Conservation (phyloP, 768 basidiomycete species). For the Pisolithus albus region DNA sequence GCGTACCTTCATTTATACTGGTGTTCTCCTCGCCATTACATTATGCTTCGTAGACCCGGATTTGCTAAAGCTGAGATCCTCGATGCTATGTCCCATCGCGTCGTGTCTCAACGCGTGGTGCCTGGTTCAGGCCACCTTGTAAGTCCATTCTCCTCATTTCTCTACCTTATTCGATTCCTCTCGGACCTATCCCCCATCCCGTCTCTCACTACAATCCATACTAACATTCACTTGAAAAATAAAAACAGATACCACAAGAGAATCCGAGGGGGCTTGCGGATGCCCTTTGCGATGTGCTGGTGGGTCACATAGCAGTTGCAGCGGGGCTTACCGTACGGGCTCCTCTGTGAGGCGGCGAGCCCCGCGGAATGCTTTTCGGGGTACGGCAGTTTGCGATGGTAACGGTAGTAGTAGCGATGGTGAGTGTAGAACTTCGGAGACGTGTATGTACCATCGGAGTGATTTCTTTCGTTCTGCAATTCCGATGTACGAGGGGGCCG, state of each 20-base stretch:
- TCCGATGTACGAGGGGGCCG: too few relatives aligned
- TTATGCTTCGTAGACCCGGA: constrained; percentile 13
- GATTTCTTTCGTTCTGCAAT: too few relatives aligned
- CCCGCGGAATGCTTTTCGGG: too few relatives aligned
- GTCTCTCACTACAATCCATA: too few relatives aligned
- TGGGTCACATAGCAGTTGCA: background rate
- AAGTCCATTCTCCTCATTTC: constrained; percentile 1
- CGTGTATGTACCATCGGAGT: too few relatives aligned
- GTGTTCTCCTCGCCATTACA: background rate
- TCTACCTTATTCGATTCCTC: too few relatives aligned
- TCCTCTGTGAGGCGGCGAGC: background rate
- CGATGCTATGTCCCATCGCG: constrained; percentile 18
- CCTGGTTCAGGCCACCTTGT: constrained; percentile 27
- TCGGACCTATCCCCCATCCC: too few relatives aligned
- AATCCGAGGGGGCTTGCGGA: background rate
- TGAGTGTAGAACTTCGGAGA: too few relatives aligned
- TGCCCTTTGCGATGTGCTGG: background rate
- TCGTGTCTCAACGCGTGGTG: constrained; percentile 17
- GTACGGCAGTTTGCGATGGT: too few relatives aligned
- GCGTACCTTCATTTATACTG: background rate
- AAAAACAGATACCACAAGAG: too few relatives aligned
- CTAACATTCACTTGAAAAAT: too few relatives aligned
- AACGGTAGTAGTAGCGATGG: too few relatives aligned
- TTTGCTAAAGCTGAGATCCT: constrained; percentile 22
- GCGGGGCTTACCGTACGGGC: background rate